phyloP scores from a whole-genome alignment of 2,329 filamentous ascomycete genomes.

The Apiospora aurea region DNA sequence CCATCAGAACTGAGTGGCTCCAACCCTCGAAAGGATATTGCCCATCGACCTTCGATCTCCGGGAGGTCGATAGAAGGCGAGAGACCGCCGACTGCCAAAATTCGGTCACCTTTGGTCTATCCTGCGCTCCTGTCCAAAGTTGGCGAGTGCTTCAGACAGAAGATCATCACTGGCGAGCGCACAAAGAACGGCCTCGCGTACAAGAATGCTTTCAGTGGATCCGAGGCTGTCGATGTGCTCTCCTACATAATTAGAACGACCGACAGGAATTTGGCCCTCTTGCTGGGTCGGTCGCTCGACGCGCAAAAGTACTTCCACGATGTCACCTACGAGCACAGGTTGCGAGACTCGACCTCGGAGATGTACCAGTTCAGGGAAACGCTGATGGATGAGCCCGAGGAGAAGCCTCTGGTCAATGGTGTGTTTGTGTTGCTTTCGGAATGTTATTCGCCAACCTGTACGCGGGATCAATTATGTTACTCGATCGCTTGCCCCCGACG shows the following conservation, averaged over 20 bases:
- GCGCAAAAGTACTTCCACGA: constrained; percentile 99
- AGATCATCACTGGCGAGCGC: constrained; percentile 84
- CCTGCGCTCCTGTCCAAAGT: constrained; percentile 93
- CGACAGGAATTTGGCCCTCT: constrained; percentile 89
- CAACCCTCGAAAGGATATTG: constrained; percentile 58
- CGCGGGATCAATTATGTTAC: constrained; percentile 93
- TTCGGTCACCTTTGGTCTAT: constrained; percentile 84
- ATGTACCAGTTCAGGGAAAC: constrained; percentile 98
- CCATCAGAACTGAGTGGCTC: constrained; percentile 69
- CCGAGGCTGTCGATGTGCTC: constrained; percentile 93
- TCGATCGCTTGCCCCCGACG: constrained; percentile 95
- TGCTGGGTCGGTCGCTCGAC: constrained; percentile 90
- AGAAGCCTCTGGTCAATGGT: constrained; percentile 80
- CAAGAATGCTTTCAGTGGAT: constrained; percentile 95
- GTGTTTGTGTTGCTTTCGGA: constrained; percentile 96
- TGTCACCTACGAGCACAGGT: constrained; percentile 94
- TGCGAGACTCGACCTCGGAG: constrained; percentile 92
- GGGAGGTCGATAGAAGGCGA: constrained; percentile 61
- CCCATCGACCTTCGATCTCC: constrained; percentile 64
- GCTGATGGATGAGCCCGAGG: constrained; percentile 81
- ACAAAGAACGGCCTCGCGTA: constrained; percentile 98
- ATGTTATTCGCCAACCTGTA: constrained; percentile 98
- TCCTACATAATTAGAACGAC: constrained; percentile 97
- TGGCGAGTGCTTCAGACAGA: constrained; percentile 88
- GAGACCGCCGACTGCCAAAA: constrained; percentile 66